These are phyloP conservation scores for Candida gorgasii DNA, from an alignment of 805 yeast genomes.

Conservation along the genomic window DNA sequence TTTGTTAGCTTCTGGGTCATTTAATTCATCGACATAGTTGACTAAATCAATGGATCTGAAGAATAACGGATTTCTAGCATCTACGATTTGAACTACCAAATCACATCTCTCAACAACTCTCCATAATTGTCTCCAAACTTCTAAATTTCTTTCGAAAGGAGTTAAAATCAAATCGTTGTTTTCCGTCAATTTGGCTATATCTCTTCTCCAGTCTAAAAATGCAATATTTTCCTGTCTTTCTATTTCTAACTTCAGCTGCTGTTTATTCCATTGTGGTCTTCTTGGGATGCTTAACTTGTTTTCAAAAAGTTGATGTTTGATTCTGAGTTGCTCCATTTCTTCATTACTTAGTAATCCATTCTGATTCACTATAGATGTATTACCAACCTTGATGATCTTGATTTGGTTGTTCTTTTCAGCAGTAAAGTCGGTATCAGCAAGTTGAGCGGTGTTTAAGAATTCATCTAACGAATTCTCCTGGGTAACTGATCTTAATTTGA, in stretches of 20 bases:
- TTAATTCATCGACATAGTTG: slow-evolving; percentile 71
- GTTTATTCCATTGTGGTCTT: slow-evolving; percentile 82
- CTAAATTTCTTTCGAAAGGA: slow-evolving; percentile 95
- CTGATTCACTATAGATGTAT: slow-evolving; percentile 41
- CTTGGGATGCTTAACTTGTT: slow-evolving; percentile 82
- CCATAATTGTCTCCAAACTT: slow-evolving; percentile 99
- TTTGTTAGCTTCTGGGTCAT: slow-evolving; percentile 47
- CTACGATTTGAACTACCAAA: slow-evolving; percentile 93
- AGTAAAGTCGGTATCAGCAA: slow-evolving; percentile 94
- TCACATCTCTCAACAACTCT: slow-evolving; percentile 95
- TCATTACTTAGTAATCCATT: slow-evolving; percentile 59
- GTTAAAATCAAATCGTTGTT: slow-evolving; percentile 82
- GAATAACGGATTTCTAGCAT: slow-evolving; percentile 90
- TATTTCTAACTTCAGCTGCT: slow-evolving; percentile 71
- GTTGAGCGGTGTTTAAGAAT: slow-evolving; percentile 89
- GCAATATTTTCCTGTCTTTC: slow-evolving; percentile 88
- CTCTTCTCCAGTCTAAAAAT: slow-evolving; percentile 92
- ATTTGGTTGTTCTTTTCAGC: slow-evolving; percentile 86
- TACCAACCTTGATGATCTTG: slow-evolving; percentile 76
- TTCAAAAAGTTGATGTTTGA: slow-evolving; percentile 67
- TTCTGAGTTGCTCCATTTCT: slow-evolving; percentile 61
- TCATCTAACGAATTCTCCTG: slow-evolving; percentile 94
- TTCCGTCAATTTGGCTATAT: slow-evolving; percentile 81
- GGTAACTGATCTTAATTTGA: slow-evolving; percentile 87
- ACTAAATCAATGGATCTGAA: slow-evolving; percentile 90